A percentile compares a stretch with the other conserved stretches of the same genome.
phyloP scores from a whole-genome alignment of 257 asterid species.

The Pogostemon cablin region DNA sequence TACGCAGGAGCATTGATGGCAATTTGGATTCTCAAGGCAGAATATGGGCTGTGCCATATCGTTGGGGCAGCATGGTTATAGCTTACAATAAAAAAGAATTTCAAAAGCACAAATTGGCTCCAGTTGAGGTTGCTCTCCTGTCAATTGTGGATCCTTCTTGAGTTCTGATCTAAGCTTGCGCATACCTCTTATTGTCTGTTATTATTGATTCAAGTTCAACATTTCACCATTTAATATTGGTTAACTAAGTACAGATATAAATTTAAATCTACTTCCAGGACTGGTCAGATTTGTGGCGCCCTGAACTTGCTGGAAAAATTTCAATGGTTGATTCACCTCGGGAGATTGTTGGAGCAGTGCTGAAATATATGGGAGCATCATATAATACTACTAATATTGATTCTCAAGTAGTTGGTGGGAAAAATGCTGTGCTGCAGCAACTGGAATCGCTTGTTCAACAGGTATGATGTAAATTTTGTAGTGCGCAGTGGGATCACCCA shows the following conservation, averaged over 20 bases:
- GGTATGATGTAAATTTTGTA: slow-evolving; percentile 41
- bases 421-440: slow-evolving; percentile 65
- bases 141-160: slow-evolving; percentile 15
- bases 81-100: slow-evolving; percentile 81
- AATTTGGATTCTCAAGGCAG: slow-evolving; percentile 69
- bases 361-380: slow-evolving; percentile 88
- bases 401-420: slow-evolving; percentile 80
- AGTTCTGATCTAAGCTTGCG: slow-evolving; percentile 14
- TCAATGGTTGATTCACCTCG: slow-evolving; percentile 90
- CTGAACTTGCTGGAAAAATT: slow-evolving; percentile 90
- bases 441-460: slow-evolving; percentile 69
- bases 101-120: slow-evolving; percentile 65
- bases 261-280: slow-evolving; percentile 60
- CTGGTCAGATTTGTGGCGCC: slow-evolving; percentile 96
- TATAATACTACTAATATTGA: slow-evolving; percentile 72
- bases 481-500: not conserved
- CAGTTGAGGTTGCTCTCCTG: slow-evolving; percentile 61
- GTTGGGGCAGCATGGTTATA: slow-evolving; percentile 97
- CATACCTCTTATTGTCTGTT: slow-evolving; percentile 22
- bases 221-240: slow-evolving; percentile 16
- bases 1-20: slow-evolving; percentile 92
- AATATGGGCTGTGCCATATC: slow-evolving; percentile 90
- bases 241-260: not conserved
- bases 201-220: slow-evolving; percentile 7
- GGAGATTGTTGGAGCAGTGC: slow-evolving; percentile 82